Conservation (phyloP, 768 basidiomycete species). For the Termitomyces sp. region DNA sequence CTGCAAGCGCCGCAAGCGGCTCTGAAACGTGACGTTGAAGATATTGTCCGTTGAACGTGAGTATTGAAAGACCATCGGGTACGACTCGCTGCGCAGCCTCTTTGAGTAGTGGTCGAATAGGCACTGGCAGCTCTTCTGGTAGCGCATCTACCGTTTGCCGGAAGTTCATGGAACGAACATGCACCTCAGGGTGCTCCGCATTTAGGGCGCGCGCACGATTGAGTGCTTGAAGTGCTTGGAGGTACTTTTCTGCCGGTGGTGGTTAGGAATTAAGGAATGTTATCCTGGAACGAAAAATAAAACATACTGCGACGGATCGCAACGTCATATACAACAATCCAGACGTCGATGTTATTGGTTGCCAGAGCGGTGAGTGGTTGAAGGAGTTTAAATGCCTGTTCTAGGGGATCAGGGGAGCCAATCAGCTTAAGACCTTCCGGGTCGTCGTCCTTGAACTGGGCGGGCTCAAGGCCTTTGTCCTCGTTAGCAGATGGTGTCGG, state of each 20-base stretch:
- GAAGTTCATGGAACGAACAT: slow-evolving; percentile 65
- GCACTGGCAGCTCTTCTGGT: slow-evolving; percentile 34
- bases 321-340: slow-evolving; percentile 76
- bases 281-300: not conserved
- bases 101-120: slow-evolving; percentile 44
- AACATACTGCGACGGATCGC: slow-evolving; percentile 71
- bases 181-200: slow-evolving; percentile 58
- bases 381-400: slow-evolving; percentile 68
- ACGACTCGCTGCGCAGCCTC: slow-evolving; percentile 45
- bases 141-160: slow-evolving; percentile 33
- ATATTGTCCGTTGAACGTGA: slow-evolving; percentile 70
- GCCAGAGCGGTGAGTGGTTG: slow-evolving; percentile 53
- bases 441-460: slow-evolving; percentile 68
- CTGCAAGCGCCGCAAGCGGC: slow-evolving; percentile 51
- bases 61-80: slow-evolving; percentile 50
- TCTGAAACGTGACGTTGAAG: slow-evolving; percentile 55
- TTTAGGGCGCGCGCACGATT: slow-evolving; percentile 47
- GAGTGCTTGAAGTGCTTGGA: slow-evolving; percentile 74
- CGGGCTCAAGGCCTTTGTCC: slow-evolving; percentile 66
- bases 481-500: slow-evolving; percentile 37
- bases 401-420: slow-evolving; percentile 56
- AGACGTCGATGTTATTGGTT: slow-evolving; percentile 54
- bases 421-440: slow-evolving; percentile 75
- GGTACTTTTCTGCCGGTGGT: slow-evolving; percentile 57
- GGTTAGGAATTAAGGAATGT: not conserved